These are phyloP conservation scores for Talaromyces adpressus DNA, from an alignment of 495 filamentous ascomycete genomes.

Conservation along the genomic window DNA sequence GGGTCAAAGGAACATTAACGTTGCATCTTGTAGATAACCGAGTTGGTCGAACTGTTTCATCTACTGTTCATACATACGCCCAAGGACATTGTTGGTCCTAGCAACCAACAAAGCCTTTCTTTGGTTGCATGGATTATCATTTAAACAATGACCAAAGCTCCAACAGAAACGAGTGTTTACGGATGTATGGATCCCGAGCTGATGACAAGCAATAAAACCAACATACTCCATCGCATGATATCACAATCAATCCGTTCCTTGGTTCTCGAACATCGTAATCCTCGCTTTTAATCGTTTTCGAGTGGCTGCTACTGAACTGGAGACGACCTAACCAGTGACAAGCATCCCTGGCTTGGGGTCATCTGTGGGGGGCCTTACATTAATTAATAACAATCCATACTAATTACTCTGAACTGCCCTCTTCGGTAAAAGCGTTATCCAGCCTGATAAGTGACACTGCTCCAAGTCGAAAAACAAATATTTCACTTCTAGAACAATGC, in stretches of 20 bases:
- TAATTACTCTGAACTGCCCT: not conserved
- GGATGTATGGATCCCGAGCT: not conserved
- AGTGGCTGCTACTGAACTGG: not conserved
- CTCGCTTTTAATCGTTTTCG: not conserved
- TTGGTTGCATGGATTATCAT: not conserved
- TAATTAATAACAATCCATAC: not conserved
- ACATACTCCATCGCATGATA: not conserved
- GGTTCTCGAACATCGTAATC: not conserved
- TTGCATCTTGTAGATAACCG: not conserved
- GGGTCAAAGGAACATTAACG: not conserved
- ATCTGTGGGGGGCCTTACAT: not conserved
- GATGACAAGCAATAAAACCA: not conserved
- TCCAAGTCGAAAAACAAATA: not conserved
- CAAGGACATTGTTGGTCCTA: not conserved
- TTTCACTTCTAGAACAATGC: not conserved
- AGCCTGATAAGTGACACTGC: not conserved
- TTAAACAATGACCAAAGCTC: not conserved
- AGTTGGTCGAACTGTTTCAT: not conserved
- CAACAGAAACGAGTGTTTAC: not conserved
- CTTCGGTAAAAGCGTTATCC: not conserved
- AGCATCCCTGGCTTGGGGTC: not conserved
- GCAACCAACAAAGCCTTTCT: no score
- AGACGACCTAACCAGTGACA: not conserved
- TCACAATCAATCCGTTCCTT: not conserved
- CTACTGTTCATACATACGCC: not conserved